These are phyloP conservation scores for Pyrenochaeta sp. DNA, from an alignment of 2,329 filamentous ascomycete genomes.

Conservation along the genomic window DNA sequence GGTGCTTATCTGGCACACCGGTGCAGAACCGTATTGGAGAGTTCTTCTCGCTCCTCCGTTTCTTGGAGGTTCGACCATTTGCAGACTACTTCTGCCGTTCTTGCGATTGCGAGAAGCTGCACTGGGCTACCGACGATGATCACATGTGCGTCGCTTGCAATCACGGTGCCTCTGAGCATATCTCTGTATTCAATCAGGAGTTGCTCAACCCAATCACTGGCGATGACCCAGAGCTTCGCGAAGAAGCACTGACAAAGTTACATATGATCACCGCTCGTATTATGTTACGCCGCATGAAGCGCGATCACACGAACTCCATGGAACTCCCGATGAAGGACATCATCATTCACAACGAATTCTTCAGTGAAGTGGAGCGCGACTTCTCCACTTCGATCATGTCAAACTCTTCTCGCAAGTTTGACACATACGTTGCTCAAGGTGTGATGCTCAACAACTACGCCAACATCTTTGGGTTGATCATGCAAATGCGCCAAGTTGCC, in stretches of 20 bases:
- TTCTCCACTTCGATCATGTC: constrained; percentile 97
- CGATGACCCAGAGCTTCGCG: constrained; percentile 63
- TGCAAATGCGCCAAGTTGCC: constrained; percentile 98
- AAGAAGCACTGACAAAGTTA: constrained; percentile 79
- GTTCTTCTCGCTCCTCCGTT: constrained; percentile 93
- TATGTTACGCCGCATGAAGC: constrained; percentile 95
- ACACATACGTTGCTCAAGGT: constrained; percentile 93
- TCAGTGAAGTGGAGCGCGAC: constrained; percentile 94
- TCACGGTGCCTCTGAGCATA: constrained; percentile 70
- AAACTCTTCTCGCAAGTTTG: constrained; percentile 85
- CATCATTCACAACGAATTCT: constrained; percentile 91
- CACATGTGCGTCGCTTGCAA: constrained; percentile 76
- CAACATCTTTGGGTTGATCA: constrained; percentile 98
- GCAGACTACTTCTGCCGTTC: constrained; percentile 93
- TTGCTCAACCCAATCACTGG: constrained; percentile 78
- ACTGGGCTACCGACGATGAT: constrained; percentile 81
- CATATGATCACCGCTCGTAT: constrained; percentile 89
- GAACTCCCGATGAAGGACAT: constrained; percentile 96
- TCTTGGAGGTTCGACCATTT: constrained; percentile 87
- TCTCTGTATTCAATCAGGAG: constrained; percentile 93
- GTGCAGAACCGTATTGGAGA: constrained; percentile 97
- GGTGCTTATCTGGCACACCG: constrained; percentile 94
- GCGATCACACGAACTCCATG: constrained; percentile 92
- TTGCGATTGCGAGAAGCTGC: constrained; percentile 80
- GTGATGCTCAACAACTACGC: constrained; percentile 90